Percentiles rank a stretch among this genome's conserved stretches.
Evolutionary conservation across 2,329 filamentous ascomycete genomes (phyloP).

Genomic region (Cytospora chrysosperma): DNA sequence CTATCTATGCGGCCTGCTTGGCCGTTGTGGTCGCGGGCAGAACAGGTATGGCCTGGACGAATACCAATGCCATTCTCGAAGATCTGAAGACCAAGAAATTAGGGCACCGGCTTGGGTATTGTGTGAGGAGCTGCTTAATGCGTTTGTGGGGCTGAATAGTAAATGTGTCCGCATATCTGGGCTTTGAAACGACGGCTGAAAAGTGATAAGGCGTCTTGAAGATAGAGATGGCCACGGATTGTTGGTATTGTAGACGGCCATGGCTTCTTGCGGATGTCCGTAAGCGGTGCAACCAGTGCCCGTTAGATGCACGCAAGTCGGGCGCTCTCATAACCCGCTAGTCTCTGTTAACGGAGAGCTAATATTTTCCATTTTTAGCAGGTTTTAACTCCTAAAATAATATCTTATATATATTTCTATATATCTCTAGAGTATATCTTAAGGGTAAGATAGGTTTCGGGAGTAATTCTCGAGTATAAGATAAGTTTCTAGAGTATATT

Average conservation of each 20-base stretch:
- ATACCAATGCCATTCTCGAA: neutral
- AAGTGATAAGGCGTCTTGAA: neutral
- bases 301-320: neutral
- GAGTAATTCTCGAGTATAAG: no score
- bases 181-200: neutral
- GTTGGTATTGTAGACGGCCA: neutral
- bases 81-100: neutral
- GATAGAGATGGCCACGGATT: neutral
- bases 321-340: neutral
- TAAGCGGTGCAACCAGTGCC: neutral
- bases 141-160: neutral
- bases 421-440: no score
- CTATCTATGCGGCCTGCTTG: constrained; percentile 7
- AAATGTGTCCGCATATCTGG: neutral
- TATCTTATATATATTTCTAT: no score
- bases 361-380: no score
- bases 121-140: neutral
- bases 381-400: no score
- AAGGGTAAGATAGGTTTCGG: no score
- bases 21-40: neutral
- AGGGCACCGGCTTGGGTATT: neutral
- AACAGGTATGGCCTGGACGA: neutral
- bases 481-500: no score
- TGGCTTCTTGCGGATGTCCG: constrained; percentile 3
- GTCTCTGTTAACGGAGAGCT: no score